Percentiles rank a stretch among this genome's conserved stretches.
Conservation (phyloP, 177 flowering plant species). For the Telopea speciosissima region DNA sequence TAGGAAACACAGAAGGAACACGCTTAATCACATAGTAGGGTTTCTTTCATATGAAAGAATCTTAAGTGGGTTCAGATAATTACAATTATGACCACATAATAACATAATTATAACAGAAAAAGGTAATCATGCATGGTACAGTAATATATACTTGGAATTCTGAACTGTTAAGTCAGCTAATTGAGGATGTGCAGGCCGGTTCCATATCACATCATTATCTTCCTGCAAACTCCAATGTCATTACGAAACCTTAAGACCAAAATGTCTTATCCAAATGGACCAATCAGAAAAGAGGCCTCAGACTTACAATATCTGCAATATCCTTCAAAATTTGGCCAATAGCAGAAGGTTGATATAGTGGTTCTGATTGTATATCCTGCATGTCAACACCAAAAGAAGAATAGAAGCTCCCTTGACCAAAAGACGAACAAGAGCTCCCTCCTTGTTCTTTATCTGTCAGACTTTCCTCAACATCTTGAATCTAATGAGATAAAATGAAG, state of each 20-base stretch:
- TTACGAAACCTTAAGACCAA: conserved; percentile 1
- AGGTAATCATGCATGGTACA: conserved; percentile 3
- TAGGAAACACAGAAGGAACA: background rate
- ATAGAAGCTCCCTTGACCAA: conserved; percentile 1
- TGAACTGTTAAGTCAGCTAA: conserved; percentile 21
- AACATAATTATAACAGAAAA: background rate
- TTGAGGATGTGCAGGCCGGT: conserved; percentile 24
- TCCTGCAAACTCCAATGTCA: conserved; percentile 41
- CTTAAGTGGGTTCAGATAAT: background rate
- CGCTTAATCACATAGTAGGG: background rate
- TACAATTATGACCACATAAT: background rate
- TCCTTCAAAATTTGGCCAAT: conserved; percentile 20
- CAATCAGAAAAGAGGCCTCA: conserved; percentile 8
- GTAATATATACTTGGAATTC: conserved; percentile 31
- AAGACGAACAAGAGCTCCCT: conserved; percentile 31
- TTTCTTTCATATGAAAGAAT: background rate
- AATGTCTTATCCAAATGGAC: background rate
- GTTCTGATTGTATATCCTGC: conserved; percentile 26
- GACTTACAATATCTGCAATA: conserved; percentile 32
- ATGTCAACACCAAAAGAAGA: conserved; percentile 17
- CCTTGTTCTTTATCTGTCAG: conserved; percentile 34
- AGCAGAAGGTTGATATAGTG: conserved; percentile 12
- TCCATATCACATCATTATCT: conserved; percentile 25
- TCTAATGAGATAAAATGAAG: conserved; percentile 31
- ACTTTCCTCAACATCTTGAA: conserved; percentile 68